Conservation (phyloP, 495 filamentous ascomycete genomes). For the Massariosphaeria phaeospora region DNA sequence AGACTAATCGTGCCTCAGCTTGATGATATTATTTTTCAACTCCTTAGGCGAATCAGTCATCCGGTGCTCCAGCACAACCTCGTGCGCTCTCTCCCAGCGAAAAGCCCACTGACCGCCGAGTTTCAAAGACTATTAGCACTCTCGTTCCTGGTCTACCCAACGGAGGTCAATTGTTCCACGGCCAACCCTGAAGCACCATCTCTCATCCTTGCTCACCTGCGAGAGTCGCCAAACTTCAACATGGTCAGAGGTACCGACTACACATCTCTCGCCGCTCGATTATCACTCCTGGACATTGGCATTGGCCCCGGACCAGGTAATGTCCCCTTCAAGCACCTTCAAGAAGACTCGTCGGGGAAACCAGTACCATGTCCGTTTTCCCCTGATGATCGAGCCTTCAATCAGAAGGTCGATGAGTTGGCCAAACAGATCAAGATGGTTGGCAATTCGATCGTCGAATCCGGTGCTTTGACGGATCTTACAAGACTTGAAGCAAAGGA, state of each 20-base stretch:
- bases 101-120: constrained; percentile 50
- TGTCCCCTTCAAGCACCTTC: constrained; percentile 7
- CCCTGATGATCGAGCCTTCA: constrained; percentile 53
- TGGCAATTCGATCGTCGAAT: constrained; percentile 66
- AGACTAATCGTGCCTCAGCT: constrained; percentile 7
- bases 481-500: constrained; percentile 69
- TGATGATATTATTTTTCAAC: constrained; percentile 6
- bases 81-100: constrained; percentile 17
- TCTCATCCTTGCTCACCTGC: constrained; percentile 15
- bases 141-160: constrained; percentile 54
- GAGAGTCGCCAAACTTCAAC: constrained; percentile 41
- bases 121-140: constrained; percentile 70
- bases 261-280: constrained; percentile 55
- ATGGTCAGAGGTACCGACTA: constrained; percentile 60
- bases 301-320: constrained; percentile 57
- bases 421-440: constrained; percentile 58
- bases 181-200: constrained; percentile 43
- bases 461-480: constrained; percentile 61
- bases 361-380: too few relatives aligned
- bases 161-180: constrained; percentile 40
- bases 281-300: constrained; percentile 64
- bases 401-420: constrained; percentile 63
- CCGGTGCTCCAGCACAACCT: constrained; percentile 25
- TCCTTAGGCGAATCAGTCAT: constrained; percentile 15
- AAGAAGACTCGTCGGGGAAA: neutral